Evolutionary conservation across 371 early-diverging fungal species (phyloP).

Genomic region (Actinomucor elegans): DNA sequence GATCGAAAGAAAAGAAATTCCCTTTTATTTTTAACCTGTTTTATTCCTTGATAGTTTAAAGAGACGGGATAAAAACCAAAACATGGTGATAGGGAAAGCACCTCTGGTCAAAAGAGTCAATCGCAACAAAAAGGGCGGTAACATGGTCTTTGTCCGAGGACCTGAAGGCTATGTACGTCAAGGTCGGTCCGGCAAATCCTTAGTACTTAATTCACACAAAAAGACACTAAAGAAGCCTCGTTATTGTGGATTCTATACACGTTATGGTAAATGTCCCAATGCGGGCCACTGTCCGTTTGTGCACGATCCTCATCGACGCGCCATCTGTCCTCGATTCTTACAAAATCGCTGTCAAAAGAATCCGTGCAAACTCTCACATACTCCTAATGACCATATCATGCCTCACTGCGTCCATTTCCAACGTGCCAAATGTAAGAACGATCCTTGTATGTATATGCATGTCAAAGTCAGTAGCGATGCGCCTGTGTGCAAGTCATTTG

Average conservation of each 20-base stretch:
- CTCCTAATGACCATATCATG: conserved; percentile 46
- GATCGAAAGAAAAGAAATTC: not conserved
- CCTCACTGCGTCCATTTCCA: conserved; percentile 61
- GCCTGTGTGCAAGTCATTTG: conserved; percentile 57
- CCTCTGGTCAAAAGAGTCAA: conserved; percentile 10
- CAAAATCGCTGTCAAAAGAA: conserved; percentile 42
- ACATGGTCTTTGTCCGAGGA: conserved; percentile 35
- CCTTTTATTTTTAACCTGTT: not conserved
- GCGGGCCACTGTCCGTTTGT: conserved; percentile 44
- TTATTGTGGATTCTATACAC: conserved; percentile 43
- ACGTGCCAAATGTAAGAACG: conserved; percentile 46
- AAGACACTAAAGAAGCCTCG: conserved; percentile 11
- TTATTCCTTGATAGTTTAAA: not conserved
- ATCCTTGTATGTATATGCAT: conserved; percentile 51
- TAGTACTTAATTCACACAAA: conserved; percentile 26
- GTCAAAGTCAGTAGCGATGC: conserved; percentile 54
- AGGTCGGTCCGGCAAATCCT: conserved; percentile 31
- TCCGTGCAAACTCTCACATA: conserved; percentile 52
- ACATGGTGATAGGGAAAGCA: conserved; percentile 21
- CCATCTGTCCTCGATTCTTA: conserved; percentile 57
- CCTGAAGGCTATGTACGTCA: conserved; percentile 47
- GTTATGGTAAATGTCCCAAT: conserved; percentile 35
- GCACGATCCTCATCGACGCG: conserved; percentile 52
- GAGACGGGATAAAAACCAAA: conserved; percentile 17
- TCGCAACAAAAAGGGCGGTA: conserved; percentile 37